Base-by-base conservation (phyloP, 2,329 filamentous ascomycete genomes). In the Monilinia laxa region DNA sequence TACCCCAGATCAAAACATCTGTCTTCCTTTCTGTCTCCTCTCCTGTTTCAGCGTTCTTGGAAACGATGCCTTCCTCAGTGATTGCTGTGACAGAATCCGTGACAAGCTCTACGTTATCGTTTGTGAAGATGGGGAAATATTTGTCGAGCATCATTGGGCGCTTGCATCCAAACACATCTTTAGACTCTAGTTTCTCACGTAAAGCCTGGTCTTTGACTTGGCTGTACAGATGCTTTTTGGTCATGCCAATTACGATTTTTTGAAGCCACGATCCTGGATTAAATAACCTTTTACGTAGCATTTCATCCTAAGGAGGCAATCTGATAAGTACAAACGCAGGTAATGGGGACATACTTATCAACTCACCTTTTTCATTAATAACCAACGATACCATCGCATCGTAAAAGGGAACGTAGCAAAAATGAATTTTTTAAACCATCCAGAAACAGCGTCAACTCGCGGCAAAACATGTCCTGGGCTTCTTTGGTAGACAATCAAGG, bases 401-500 rank as follows among this genome's bases (percentile, higher is more conserved):
- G 52, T 31, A 18, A 54, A 20, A 4, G 52, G 52, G 11, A 54
- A 54, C 10, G 28, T 31, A 10, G 16, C 52, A 54, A 54, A 54
- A 4, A 54, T 31, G 18, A 54, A 54, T 20, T 31, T 54, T 14
- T 11, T 54, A 31, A 31, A 31, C 16, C 52, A 54, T 31, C 52
- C 14, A 20, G 51, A 52, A 20, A 54, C 18, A 31, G 16, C 7
- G 18, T 54, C 52, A 2, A 55, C 54, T 28, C 51, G 51, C 28
- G 51, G 51, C 18, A 64, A n/a, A 9, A 64, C 51, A 55, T 64
- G 60, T 6, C 51, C 60, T 3, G 51, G 60, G 5, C 60, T 55
- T 47, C 51, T 54, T 64, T 64, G 51, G 23, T 64, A 64, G 2
- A 64, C 38, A 54, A 64, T 55, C 11, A 64, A 18, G 18, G 51